Percentiles rank a stretch among this genome's conserved stretches.
Conservation (phyloP, 108 stramenopile genomes). For the Schizochytrium sp. region DNA sequence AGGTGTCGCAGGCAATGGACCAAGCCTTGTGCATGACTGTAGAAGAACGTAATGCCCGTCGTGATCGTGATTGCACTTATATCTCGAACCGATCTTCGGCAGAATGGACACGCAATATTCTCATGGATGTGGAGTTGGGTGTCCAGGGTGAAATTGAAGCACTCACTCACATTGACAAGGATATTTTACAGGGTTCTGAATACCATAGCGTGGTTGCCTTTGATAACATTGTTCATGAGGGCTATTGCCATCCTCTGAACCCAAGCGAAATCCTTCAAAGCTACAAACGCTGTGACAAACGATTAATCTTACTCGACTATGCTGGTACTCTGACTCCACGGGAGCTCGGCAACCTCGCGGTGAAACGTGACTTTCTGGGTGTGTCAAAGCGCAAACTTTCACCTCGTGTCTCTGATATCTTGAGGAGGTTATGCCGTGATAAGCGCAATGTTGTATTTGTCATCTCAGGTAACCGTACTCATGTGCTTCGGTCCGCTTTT, state of each 20-base stretch:
- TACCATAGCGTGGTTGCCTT: conserved; percentile 61
- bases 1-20: conserved; percentile 88
- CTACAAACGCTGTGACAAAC: conserved; percentile 79
- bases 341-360: conserved; percentile 92
- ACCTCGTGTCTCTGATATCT: not conserved
- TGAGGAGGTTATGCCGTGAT: conserved; percentile 15
- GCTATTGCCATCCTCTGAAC: conserved; percentile 69
- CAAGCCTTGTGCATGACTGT: conserved; percentile 89
- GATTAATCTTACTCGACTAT: conserved; percentile 96
- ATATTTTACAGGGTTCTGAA: conserved; percentile 75
- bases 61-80: conserved; percentile 94
- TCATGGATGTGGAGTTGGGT: conserved; percentile 81
- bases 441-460: conserved; percentile 18
- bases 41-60: conserved; percentile 82
- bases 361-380: conserved; percentile 94
- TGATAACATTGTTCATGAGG: conserved; percentile 75
- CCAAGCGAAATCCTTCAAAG: conserved; percentile 78
- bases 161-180: conserved; percentile 64
- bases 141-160: conserved; percentile 57
- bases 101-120: conserved; percentile 93
- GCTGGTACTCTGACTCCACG: conserved; percentile 95
- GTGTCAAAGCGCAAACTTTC: conserved; percentile 72
- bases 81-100: conserved; percentile 92
- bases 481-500: conserved; percentile 31
- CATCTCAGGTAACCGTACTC: not conserved